Evolutionary conservation across 2,329 filamentous ascomycete species (phyloP).

Genomic region (Alternaria tenuissima): DNA sequence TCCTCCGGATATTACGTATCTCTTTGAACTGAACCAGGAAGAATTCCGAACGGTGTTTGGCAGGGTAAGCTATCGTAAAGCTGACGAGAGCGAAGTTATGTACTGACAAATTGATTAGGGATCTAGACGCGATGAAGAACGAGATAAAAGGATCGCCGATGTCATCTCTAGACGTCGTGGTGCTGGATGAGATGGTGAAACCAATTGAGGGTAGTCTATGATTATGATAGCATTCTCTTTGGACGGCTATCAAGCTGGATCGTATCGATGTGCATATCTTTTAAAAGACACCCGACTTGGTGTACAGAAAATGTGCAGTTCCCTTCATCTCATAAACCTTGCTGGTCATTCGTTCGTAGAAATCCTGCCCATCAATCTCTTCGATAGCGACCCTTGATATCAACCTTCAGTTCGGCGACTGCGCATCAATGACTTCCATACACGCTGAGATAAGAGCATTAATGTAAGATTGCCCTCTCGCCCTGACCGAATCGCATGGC

Average conservation of each 20-base stretch:
- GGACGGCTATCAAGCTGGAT: no score
- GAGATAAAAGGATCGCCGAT: not conserved
- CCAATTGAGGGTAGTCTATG: no score
- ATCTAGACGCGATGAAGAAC: not conserved
- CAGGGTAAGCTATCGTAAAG: not conserved
- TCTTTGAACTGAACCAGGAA: not conserved
- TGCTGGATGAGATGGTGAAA: not conserved
- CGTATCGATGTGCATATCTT: no score
- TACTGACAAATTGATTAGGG: not conserved
- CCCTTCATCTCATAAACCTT: no score
- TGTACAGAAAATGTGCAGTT: no score
- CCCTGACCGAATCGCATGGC: no score
- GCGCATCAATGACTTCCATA: not conserved
- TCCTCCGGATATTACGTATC: not conserved
- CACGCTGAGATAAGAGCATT: not conserved
- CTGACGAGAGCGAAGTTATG: not conserved
- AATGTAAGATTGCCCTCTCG: not conserved
- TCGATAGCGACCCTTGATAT: no score
- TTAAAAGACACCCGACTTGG: no score
- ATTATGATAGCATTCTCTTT: no score
- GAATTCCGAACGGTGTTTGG: not conserved
- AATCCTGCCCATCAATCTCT: no score
- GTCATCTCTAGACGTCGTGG: not conserved
- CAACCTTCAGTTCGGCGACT: no score
- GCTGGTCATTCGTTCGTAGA: rapidly evolving